These are phyloP conservation scores for Botryotinia narcissicola DNA, from an alignment of 2,329 filamentous ascomycete genomes.

Conservation along the genomic window DNA sequence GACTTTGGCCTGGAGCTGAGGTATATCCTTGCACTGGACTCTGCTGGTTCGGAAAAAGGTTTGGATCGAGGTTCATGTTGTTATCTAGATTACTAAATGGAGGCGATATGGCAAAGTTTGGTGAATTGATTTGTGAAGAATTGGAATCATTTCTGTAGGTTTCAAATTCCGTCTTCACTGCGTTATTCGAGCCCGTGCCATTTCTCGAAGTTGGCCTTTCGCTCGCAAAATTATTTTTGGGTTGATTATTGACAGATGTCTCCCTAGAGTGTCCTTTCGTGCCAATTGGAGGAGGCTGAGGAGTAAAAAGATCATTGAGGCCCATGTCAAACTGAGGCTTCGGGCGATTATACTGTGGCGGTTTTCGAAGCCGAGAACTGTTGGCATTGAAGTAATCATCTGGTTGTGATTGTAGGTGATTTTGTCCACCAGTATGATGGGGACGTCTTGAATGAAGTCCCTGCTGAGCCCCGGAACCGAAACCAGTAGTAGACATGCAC, in stretches of 20 bases:
- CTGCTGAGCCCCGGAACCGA: constrained; percentile 33
- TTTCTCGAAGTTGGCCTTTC: constrained; percentile 8
- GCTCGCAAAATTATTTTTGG: neutral
- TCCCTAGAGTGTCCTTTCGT: constrained; percentile 4
- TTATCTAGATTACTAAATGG: constrained; percentile 18
- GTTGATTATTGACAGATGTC: neutral
- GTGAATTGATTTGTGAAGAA: constrained; percentile 2
- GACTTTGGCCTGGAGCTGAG: neutral
- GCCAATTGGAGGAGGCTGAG: neutral
- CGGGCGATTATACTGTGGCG: constrained; percentile 25
- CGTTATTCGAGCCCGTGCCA: neutral
- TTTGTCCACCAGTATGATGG: constrained; percentile 24
- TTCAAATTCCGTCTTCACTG: constrained; percentile 27
- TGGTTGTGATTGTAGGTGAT: constrained; percentile 12
- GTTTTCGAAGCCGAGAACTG: constrained; percentile 17
- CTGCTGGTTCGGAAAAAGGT: constrained; percentile 21
- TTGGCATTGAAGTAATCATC: constrained; percentile 29
- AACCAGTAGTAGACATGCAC: constrained; percentile 71
- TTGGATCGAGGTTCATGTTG: constrained; percentile 17
- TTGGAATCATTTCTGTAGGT: constrained; percentile 3
- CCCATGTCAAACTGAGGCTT: constrained; percentile 39
- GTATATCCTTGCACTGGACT: neutral
- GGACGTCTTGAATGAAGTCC: constrained; percentile 30
- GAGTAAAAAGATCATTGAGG: constrained; percentile 36
- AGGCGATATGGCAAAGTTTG: constrained; percentile 28